phyloP scores from a whole-genome alignment of 2,329 filamentous ascomycete genomes.

The Penicillium polonicum region DNA sequence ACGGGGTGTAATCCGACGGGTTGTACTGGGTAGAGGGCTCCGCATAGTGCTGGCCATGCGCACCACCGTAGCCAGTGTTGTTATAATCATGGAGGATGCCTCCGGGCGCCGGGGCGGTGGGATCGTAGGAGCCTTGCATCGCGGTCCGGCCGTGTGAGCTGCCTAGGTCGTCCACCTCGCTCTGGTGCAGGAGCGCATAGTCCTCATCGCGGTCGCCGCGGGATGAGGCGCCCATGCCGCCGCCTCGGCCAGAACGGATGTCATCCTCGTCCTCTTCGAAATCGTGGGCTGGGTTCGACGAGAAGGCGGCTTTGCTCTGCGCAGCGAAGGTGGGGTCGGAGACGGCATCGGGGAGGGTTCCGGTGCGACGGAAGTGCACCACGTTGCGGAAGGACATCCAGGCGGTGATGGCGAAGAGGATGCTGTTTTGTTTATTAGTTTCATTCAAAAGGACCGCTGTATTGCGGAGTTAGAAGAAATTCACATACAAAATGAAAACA shows the following conservation, averaged over 20 bases:
- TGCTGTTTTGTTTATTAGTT: slow-evolving; percentile 32
- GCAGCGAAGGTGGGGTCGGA: slow-evolving; percentile 50
- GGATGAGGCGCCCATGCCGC: slow-evolving; percentile 41
- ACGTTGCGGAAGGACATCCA: slow-evolving; percentile 56
- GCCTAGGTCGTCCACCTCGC: slow-evolving; percentile 45
- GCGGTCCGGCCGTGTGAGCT: slow-evolving; percentile 35
- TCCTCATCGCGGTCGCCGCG: slow-evolving; percentile 49
- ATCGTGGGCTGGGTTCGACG: slow-evolving; percentile 47
- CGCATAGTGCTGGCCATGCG: slow-evolving; percentile 38
- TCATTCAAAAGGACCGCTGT: not conserved
- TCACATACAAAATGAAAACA: slow-evolving; percentile 56
- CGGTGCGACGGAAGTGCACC: slow-evolving; percentile 57
- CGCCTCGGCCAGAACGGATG: slow-evolving; percentile 42
- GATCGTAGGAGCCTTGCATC: slow-evolving; percentile 43
- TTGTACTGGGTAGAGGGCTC: slow-evolving; percentile 6
- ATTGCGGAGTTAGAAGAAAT: not conserved
- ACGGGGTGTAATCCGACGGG: slow-evolving; percentile 9
- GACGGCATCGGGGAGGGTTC: slow-evolving; percentile 50
- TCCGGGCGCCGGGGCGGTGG: slow-evolving; percentile 33
- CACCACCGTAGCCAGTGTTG: slow-evolving; percentile 42
- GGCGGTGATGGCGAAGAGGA: slow-evolving; percentile 55
- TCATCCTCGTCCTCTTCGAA: slow-evolving; percentile 48
- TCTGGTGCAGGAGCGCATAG: slow-evolving; percentile 53
- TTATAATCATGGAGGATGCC: slow-evolving; percentile 41
- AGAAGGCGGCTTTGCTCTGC: slow-evolving; percentile 50